A percentile compares a stretch with the other conserved stretches of the same genome.
Evolutionary conservation across 192 early-diverging fungal genomes (phyloP).

Genomic region (Umbelopsis ramanniana): DNA sequence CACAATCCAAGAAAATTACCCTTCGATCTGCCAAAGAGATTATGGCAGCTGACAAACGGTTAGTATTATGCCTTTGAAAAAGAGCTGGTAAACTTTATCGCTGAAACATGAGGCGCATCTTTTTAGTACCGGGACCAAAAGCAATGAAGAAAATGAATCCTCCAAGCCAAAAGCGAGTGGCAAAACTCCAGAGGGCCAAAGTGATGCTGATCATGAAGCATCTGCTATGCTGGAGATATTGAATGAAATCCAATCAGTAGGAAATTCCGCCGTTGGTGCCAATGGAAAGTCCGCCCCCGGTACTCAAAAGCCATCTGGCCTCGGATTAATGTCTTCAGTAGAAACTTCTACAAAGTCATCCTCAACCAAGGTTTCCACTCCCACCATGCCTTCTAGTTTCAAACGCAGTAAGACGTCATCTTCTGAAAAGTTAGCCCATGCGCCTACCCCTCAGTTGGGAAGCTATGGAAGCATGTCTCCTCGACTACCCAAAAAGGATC

Average conservation of each 20-base stretch:
- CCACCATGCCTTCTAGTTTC: constrained; percentile 2
- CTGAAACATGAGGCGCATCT: neutral
- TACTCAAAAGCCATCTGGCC: constrained; percentile 8
- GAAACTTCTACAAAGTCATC: constrained; percentile 6
- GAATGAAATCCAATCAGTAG: constrained; percentile 19
- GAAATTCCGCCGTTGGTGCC: neutral
- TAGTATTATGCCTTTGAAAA: neutral
- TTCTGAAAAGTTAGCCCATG: constrained; percentile 10
- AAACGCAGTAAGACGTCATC: constrained; percentile 12
- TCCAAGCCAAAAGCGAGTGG: constrained; percentile 10
- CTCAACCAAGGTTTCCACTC: neutral
- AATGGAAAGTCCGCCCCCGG: constrained; percentile 22
- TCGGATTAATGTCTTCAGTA: neutral
- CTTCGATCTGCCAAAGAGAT: constrained; percentile 23
- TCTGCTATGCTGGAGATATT: constrained; percentile 5
- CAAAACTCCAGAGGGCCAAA: constrained; percentile 1
- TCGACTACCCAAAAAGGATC: neutral
- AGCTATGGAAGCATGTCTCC: neutral
- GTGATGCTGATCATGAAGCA: constrained; percentile 8
- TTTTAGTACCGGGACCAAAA: constrained; percentile 2
- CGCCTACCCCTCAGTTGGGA: constrained; percentile 1
- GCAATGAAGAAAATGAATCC: neutral
- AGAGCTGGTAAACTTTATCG: neutral
- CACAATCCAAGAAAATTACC: constrained; percentile 18
- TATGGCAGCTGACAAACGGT: constrained; percentile 18